A percentile compares a stretch with the other conserved stretches of the same genome.
These are phyloP conservation scores for Linnemannia hyalina DNA, from an alignment of 192 early-diverging fungal species.

Conservation along the genomic window DNA sequence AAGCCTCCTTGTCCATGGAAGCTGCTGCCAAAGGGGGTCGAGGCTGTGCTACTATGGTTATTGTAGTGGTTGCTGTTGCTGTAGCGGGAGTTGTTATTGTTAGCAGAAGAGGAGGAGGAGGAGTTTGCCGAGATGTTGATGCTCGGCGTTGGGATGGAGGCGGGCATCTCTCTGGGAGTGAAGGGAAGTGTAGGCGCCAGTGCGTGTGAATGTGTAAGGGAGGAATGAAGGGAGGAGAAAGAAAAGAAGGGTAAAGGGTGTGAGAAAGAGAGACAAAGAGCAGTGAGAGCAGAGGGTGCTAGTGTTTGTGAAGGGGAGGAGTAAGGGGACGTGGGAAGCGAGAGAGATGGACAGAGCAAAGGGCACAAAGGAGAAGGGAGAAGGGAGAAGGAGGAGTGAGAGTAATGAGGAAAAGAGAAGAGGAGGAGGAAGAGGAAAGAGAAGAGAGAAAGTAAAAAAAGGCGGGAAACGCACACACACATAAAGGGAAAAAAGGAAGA, in stretches of 20 bases:
- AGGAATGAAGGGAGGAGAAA: background rate
- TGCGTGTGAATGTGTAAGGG: background rate
- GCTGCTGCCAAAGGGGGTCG: conserved; percentile 13
- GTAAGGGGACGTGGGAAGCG: background rate
- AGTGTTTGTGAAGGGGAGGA: background rate
- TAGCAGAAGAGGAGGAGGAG: background rate
- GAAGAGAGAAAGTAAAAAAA: background rate
- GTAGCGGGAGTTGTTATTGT: background rate
- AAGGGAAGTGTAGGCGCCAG: background rate
- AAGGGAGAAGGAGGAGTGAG: too few relatives aligned
- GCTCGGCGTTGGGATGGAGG: conserved; percentile 49
- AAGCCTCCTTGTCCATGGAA: conserved; percentile 10
- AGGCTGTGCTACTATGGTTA: background rate
- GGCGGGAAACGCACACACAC: background rate
- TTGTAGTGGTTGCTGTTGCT: background rate
- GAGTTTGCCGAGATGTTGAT: conserved; percentile 47
- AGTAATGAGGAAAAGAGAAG: background rate
- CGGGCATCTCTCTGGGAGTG: conserved; percentile 26
- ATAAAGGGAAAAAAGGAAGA: background rate
- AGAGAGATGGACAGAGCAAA: background rate
- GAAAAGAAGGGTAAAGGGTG: background rate
- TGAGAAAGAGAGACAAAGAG: background rate
- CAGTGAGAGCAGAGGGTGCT: background rate
- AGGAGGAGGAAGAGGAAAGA: background rate
- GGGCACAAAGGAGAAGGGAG: background rate